Evolutionary conservation across 2,329 filamentous ascomycete genomes (phyloP).

Genomic region (Monilinia vaccinii-corymbosi): DNA sequence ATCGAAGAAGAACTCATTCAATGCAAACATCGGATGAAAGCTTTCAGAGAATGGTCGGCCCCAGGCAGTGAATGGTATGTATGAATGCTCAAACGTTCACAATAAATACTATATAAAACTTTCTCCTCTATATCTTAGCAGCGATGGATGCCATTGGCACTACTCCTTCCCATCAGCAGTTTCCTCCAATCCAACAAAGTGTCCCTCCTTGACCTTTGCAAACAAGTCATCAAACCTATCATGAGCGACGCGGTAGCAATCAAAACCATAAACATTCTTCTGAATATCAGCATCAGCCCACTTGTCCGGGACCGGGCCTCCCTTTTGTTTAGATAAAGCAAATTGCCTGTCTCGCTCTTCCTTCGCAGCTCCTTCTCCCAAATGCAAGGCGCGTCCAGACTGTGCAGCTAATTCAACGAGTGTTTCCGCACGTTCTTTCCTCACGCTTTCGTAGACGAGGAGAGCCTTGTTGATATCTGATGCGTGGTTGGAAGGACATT

Average conservation of each 20-base stretch:
- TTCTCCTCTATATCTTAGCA: not conserved
- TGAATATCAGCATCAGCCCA: constrained; percentile 64
- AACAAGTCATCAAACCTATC: constrained; percentile 11
- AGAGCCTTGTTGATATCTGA: constrained; percentile 39
- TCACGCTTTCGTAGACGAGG: constrained; percentile 44
- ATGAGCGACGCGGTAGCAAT: constrained; percentile 10
- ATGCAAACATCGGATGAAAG: not conserved
- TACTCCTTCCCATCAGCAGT: not conserved
- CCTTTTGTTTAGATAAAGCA: constrained; percentile 37
- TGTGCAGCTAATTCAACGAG: constrained; percentile 43
- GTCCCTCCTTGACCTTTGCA: not conserved
- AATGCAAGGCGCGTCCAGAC: constrained; percentile 45
- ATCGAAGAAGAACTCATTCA: not conserved
- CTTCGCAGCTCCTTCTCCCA: constrained; percentile 48
- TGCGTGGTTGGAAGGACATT: constrained; percentile 30
- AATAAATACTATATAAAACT: no score
- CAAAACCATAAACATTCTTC: constrained; percentile 46
- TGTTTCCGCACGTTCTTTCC: constrained; percentile 43
- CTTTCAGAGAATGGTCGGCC: no score
- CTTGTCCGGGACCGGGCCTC: constrained; percentile 49
- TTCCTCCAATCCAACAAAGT: not conserved
- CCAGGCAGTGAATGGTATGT: no score
- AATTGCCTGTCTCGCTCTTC: constrained; percentile 50
- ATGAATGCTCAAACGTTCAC: no score
- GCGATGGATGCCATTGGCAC: not conserved